These are phyloP conservation scores for Limtongia smithiae DNA, from an alignment of 805 yeast species.

Conservation along the genomic window DNA sequence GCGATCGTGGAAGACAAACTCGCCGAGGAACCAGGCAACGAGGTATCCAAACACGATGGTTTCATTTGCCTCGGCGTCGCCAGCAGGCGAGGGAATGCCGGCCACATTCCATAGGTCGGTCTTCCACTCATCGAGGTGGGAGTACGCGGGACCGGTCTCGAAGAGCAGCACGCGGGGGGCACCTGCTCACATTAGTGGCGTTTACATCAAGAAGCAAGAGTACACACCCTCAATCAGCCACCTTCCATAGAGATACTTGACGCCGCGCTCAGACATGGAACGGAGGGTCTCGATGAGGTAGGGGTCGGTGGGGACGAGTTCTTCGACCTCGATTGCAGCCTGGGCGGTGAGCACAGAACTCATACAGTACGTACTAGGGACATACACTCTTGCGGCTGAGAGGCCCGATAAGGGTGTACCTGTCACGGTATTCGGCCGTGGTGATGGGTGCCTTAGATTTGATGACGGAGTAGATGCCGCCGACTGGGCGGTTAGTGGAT, in stretches of 20 bases:
- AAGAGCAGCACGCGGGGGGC: slow-evolving; percentile 91
- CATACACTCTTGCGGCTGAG: slow-evolving; percentile 51
- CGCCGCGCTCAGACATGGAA: slow-evolving; percentile 78
- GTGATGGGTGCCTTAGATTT: slow-evolving; percentile 97
- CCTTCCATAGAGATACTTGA: slow-evolving; percentile 80
- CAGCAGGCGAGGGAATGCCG: slow-evolving; percentile 90
- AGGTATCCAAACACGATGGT: slow-evolving; percentile 89
- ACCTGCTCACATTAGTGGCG: too few relatives aligned
- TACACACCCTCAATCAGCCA: slow-evolving; percentile 75
- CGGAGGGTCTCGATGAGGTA: slow-evolving; percentile 61
- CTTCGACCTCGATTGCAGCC: slow-evolving; percentile 76
- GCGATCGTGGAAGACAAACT: slow-evolving; percentile 76
- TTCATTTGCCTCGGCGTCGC: slow-evolving; percentile 83
- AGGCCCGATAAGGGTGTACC: slow-evolving; percentile 86
- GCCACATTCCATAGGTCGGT: slow-evolving; percentile 85
- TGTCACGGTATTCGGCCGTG: slow-evolving; percentile 82
- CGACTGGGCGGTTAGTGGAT: slow-evolving; percentile 48
- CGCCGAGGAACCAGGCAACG: slow-evolving; percentile 97
- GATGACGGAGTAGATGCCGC: slow-evolving; percentile 94
- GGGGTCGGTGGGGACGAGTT: slow-evolving; percentile 49
- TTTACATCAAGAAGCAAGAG: too few relatives aligned
- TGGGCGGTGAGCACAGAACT: slow-evolving; percentile 32
- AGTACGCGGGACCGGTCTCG: slow-evolving; percentile 71
- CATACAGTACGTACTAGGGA: neutral
- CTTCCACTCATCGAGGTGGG: slow-evolving; percentile 85